These are phyloP conservation scores for Chytriomyces confervae DNA, from an alignment of 192 early-diverging fungal species.

Conservation along the genomic window DNA sequence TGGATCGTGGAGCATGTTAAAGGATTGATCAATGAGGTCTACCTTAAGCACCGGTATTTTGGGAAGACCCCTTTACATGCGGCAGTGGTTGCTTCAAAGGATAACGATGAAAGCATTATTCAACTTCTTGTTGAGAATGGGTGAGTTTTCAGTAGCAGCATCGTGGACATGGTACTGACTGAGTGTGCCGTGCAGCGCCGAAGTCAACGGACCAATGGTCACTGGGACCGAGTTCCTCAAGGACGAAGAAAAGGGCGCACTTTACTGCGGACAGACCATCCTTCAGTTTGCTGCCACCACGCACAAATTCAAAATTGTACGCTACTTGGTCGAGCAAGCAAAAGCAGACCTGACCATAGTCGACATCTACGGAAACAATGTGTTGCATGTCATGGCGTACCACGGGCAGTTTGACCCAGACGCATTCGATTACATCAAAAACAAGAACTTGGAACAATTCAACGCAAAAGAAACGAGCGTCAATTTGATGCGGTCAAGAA, in stretches of 20 bases:
- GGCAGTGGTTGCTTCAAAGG: slow-evolving; percentile 21
- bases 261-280: slow-evolving; percentile 33
- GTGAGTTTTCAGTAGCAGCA: background rate
- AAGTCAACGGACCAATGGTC: slow-evolving; percentile 33
- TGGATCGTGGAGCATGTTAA: background rate
- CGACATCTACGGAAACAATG: slow-evolving; percentile 43
- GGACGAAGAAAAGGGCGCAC: slow-evolving; percentile 21
- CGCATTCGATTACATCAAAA: slow-evolving; percentile 15
- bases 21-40: slow-evolving; percentile 4
- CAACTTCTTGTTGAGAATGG: slow-evolving; percentile 14
- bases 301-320: slow-evolving; percentile 28
- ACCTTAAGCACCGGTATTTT: slow-evolving; percentile 6
- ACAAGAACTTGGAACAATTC: background rate
- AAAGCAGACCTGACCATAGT: slow-evolving; percentile 22
- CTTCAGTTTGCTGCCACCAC: slow-evolving; percentile 28
- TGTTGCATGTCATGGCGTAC: slow-evolving; percentile 40
- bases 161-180: background rate
- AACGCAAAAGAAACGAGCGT: background rate
- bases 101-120: background rate
- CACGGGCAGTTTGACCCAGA: slow-evolving; percentile 29
- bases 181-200: background rate
- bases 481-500: slow-evolving; percentile 16
- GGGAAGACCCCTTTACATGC: slow-evolving; percentile 29
- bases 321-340: slow-evolving; percentile 36
- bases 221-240: slow-evolving; percentile 19